phyloP scores from a whole-genome alignment of 345 rosid genomes.

The Jatropha curcas region DNA sequence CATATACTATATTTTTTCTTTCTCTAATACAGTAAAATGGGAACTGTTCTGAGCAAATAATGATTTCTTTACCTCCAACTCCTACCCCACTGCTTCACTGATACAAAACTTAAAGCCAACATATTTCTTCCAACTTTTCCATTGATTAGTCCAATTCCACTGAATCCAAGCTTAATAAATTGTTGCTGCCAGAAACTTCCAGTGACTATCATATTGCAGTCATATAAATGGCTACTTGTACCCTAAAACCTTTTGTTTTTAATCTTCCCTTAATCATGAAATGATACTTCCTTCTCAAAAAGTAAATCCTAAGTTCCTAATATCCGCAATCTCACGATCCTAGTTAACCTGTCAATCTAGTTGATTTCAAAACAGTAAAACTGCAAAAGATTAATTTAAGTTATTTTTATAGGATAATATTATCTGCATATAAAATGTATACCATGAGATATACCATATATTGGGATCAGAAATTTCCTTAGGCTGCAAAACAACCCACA shows the following conservation, averaged over 20 bases:
- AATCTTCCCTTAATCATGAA: not conserved
- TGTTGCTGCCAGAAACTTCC: slow-evolving; percentile 1
- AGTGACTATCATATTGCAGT: not conserved
- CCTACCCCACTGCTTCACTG: not conserved
- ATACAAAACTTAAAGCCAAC: not conserved
- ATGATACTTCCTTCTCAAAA: not conserved
- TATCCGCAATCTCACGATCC: too few relatives aligned
- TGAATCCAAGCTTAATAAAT: not conserved
- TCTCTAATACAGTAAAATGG: not conserved
- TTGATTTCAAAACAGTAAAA: not conserved
- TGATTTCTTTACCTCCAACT: not conserved
- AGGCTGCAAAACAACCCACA: not conserved
- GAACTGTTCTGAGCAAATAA: not conserved
- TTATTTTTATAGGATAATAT: not conserved
- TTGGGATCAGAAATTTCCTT: not conserved
- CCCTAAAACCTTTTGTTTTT: not conserved
- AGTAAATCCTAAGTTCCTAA: not conserved
- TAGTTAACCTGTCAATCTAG: not conserved
- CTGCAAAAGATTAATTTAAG: too few relatives aligned
- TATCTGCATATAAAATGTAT: not conserved
- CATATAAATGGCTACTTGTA: not conserved
- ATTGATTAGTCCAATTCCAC: not conserved
- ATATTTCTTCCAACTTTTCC: not conserved
- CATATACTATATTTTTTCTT: not conserved
- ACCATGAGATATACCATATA: not conserved